Base-by-base conservation (phyloP, 2,329 filamentous ascomycete genomes). In the Hortaea werneckii region DNA sequence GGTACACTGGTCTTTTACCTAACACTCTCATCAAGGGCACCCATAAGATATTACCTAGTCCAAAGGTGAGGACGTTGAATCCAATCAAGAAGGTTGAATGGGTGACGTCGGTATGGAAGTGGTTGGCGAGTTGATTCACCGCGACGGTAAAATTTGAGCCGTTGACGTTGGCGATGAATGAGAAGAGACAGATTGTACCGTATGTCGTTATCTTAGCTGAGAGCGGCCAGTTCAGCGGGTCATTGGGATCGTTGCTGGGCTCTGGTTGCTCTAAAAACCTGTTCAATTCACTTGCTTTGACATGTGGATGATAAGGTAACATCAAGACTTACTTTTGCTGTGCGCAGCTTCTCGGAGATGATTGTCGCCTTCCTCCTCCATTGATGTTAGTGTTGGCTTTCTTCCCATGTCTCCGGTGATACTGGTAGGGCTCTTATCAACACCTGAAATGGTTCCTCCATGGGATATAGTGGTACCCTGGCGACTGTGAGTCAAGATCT, bases 81-180 rank as follows among this genome's bases (percentile, higher is more conserved):
- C 48, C 52, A 5, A 55, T 51, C 9, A 62, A 46, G 9, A 49
- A 56, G 9, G 55, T 56, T 1, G 60, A 53, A 29, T 51, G 48
- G 5, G 48, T 57, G 5, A 43, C 27, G 29, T 45, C 50, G n/a
- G 48, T 53, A 11, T 53, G 46, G 45, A 63, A 66, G 27, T 66
- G 58, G 34, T 58, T 52, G 29, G 54, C 49, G 1, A 68, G 53
- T 3, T 62, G 56, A 32, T 58, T 47, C 7, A 61, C 58, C 3
- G 65, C 64, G 12, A 67, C 62, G 8, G 64, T 65, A 51, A 67
- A 66, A 42, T 65, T 66, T 40, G 59, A 64, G 13, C 59, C 57
- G 47, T 67, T 67, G 43, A 65, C 59, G 41, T 65, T 66, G 45
- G 65, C 63, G 6, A 67, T 58, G 48, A 68, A 67, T 5, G 63